phyloP scores from a whole-genome alignment of 2,329 filamentous ascomycete species.

The Ilyonectria destructans region DNA sequence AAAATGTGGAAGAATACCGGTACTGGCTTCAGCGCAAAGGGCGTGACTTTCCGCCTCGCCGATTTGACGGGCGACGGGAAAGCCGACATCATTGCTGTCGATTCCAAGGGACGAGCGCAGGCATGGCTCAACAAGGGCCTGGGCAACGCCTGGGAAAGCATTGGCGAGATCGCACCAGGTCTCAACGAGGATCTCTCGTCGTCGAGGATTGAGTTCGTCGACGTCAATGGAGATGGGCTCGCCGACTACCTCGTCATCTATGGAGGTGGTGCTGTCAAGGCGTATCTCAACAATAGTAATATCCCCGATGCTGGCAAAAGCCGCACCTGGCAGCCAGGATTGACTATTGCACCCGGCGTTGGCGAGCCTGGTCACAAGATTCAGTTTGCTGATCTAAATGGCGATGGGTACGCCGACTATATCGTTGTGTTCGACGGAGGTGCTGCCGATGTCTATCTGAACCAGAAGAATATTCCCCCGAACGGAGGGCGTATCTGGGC shows the following conservation, averaged over 20 bases:
- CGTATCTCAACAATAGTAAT: constrained; percentile 18
- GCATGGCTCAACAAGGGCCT: constrained; percentile 31
- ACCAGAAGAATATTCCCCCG: constrained; percentile 8
- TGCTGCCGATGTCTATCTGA: not conserved
- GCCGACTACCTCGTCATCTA: constrained; percentile 19
- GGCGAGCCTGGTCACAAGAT: constrained; percentile 2
- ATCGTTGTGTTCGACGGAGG: not conserved
- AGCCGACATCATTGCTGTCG: constrained; percentile 20
- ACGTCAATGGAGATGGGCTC: constrained; percentile 10
- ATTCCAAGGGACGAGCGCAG: constrained; percentile 3
- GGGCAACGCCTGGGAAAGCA: constrained; percentile 10
- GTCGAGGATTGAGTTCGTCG: constrained; percentile 23
- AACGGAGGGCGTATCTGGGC: not conserved
- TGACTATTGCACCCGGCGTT: not conserved
- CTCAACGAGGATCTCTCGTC: constrained; percentile 21
- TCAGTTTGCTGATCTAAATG: constrained; percentile 3
- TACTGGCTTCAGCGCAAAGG: not conserved
- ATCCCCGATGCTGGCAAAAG: not conserved
- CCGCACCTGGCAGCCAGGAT: not conserved
- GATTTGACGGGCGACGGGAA: constrained; percentile 5
- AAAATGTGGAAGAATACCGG: constrained; percentile 38
- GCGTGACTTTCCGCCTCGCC: not conserved
- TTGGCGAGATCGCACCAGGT: constrained; percentile 24
- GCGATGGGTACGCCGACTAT: constrained; percentile 6
- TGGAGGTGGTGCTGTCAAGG: constrained; percentile 5